Percentiles rank a stretch among this genome's conserved stretches.
Evolutionary conservation across 208 protist genomes (phyloP).

Genomic region (Porcisia deanei): DNA sequence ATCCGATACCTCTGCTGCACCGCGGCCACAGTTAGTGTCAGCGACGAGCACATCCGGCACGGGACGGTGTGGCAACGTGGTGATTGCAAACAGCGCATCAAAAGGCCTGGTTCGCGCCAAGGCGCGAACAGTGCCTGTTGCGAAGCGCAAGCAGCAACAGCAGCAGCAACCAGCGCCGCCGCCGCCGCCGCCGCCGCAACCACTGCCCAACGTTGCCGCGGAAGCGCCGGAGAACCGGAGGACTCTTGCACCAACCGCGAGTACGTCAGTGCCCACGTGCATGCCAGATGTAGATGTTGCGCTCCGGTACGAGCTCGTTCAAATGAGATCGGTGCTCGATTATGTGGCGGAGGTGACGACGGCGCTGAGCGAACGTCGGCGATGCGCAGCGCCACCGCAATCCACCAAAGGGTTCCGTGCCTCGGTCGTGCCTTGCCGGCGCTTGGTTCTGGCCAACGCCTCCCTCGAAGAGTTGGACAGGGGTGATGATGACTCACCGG

Average conservation of each 20-base stretch:
- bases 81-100: neutral
- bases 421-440: slow-evolving; percentile 43
- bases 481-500: neutral
- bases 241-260: neutral
- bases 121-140: neutral
- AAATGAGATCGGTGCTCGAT: slow-evolving; percentile 62
- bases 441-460: neutral
- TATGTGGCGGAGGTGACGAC: slow-evolving; percentile 54
- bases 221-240: neutral
- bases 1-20: neutral
- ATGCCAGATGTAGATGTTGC: slow-evolving; percentile 4
- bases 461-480: neutral
- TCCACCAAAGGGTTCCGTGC: slow-evolving; percentile 46
- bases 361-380: slow-evolving; percentile 44
- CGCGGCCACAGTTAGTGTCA: neutral
- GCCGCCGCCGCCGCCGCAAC: neutral
- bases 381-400: slow-evolving; percentile 53
- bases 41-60: neutral
- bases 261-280: neutral
- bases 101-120: slow-evolving; percentile 5
- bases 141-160: neutral
- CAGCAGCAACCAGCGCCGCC: no score
- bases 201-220: neutral
- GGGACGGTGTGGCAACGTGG: neutral
- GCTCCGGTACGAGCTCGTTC: slow-evolving; percentile 31